A percentile compares a stretch with the other conserved stretches of the same genome.
Evolutionary conservation across 768 basidiomycete genomes (phyloP).

Genomic region (Hygrophorus pudorinus): DNA sequence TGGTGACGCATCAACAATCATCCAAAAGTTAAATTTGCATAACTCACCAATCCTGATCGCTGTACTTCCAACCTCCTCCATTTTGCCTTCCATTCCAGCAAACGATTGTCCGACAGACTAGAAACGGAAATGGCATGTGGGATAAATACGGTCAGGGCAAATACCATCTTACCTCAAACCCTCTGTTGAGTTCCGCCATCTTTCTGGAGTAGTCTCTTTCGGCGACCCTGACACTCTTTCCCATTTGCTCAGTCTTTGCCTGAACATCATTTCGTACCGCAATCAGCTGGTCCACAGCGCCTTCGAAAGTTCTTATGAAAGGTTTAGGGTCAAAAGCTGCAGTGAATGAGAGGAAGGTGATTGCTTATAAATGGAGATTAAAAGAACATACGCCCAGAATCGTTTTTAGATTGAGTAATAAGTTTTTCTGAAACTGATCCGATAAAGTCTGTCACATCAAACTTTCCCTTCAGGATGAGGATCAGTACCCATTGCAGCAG

Average conservation of each 20-base stretch:
- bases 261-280: slow-evolving; percentile 86
- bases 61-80: slow-evolving; percentile 89
- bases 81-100: slow-evolving; percentile 78
- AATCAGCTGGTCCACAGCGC: slow-evolving; percentile 82
- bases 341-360: background rate
- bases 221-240: slow-evolving; percentile 79
- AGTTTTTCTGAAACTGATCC: slow-evolving; percentile 79
- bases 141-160: slow-evolving; percentile 1
- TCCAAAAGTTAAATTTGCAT: slow-evolving; percentile 2
- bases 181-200: slow-evolving; percentile 85
- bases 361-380: background rate
- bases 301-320: slow-evolving; percentile 87
- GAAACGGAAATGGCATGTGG: slow-evolving; percentile 1
- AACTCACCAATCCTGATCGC: slow-evolving; percentile 83
- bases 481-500: background rate
- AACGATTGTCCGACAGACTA: slow-evolving; percentile 87
- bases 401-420: slow-evolving; percentile 75
- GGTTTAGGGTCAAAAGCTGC: slow-evolving; percentile 91
- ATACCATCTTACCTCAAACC: slow-evolving; percentile 68
- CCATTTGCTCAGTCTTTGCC: slow-evolving; percentile 81
- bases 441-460: slow-evolving; percentile 87
- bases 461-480: slow-evolving; percentile 63
- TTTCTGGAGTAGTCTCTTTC: slow-evolving; percentile 93
- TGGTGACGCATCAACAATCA: slow-evolving; percentile 3
- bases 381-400: slow-evolving; percentile 56